phyloP scores from a whole-genome alignment of 768 basidiomycete genomes.

The Harrya chromipes region DNA sequence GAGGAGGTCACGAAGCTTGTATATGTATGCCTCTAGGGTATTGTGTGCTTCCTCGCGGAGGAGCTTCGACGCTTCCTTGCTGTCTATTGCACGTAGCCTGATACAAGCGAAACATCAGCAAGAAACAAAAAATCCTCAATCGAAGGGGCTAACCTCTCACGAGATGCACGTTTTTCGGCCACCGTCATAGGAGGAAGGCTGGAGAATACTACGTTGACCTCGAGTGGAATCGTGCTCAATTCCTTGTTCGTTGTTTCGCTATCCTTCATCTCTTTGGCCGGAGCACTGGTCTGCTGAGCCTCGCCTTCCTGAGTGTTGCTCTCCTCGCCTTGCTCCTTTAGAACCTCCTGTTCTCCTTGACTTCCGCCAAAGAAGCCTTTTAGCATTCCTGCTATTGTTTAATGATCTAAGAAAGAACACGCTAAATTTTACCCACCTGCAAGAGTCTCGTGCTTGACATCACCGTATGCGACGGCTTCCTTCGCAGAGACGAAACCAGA shows the following conservation, averaged over 20 bases:
- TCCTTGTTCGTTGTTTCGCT: constrained; percentile 37
- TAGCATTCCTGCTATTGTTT: constrained; percentile 58
- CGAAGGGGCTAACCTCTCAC: constrained; percentile 55
- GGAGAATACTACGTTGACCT: constrained; percentile 58
- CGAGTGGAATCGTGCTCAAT: constrained; percentile 61
- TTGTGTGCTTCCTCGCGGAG: constrained; percentile 90
- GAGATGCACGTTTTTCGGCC: constrained; percentile 70
- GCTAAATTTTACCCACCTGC: constrained; percentile 45
- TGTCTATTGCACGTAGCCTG: constrained; percentile 78
- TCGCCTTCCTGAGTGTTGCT: constrained; percentile 28
- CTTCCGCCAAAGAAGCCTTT: constrained; percentile 82
- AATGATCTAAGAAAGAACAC: constrained; percentile 8
- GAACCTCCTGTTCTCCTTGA: constrained; percentile 33
- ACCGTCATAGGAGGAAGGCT: constrained; percentile 71
- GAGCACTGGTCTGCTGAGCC: constrained; percentile 25
- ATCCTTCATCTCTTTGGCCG: constrained; percentile 37
- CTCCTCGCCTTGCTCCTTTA: constrained; percentile 28
- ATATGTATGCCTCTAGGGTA: constrained; percentile 89
- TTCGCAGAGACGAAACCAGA: constrained; percentile 82
- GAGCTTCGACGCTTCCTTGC: constrained; percentile 70
- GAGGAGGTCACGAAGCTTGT: constrained; percentile 81
- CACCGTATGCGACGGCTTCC: constrained; percentile 76
- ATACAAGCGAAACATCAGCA: constrained; percentile 4
- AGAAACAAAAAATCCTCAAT: neutral
- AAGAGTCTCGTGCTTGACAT: constrained; percentile 77